phyloP scores from a whole-genome alignment of 257 asterid species.

The Perilla frutescens region DNA sequence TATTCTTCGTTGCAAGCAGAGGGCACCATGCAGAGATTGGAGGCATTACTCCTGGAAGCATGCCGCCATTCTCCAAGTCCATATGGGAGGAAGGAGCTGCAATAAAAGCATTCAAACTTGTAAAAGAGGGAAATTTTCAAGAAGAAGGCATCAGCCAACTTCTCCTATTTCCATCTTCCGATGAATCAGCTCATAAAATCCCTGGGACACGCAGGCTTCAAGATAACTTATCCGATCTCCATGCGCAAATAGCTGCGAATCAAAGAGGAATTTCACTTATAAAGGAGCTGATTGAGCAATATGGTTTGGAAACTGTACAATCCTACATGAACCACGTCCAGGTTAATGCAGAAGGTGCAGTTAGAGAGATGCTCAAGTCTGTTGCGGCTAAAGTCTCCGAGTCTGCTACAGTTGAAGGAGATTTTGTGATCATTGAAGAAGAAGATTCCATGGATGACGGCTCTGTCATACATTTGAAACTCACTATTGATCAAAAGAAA shows the following conservation, averaged over 20 bases:
- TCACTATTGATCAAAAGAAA: slow-evolving; percentile 58
- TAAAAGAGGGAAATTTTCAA: slow-evolving; percentile 78
- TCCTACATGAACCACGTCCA: slow-evolving; percentile 93
- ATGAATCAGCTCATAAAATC: slow-evolving; percentile 53
- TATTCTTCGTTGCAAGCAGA: slow-evolving; percentile 93
- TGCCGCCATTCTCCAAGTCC: slow-evolving; percentile 97
- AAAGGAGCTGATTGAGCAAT: slow-evolving; percentile 92
- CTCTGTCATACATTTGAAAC: slow-evolving; percentile 79
- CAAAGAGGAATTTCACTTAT: slow-evolving; percentile 93
- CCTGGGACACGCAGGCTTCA: slow-evolving; percentile 95
- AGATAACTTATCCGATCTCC: slow-evolving; percentile 94
- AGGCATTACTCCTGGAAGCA: slow-evolving; percentile 98
- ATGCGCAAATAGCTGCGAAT: slow-evolving; percentile 96
- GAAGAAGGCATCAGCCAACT: slow-evolving; percentile 87
- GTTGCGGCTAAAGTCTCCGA: slow-evolving; percentile 59
- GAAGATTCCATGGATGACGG: slow-evolving; percentile 98
- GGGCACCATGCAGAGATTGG: slow-evolving; percentile 99
- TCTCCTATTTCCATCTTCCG: slow-evolving; percentile 66
- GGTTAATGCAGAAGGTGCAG: slow-evolving; percentile 92
- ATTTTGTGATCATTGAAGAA: slow-evolving; percentile 69
- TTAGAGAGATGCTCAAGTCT: slow-evolving; percentile 91
- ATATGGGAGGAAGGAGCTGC: slow-evolving; percentile 99
- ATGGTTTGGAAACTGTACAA: slow-evolving; percentile 83
- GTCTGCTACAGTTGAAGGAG: slow-evolving; percentile 43
- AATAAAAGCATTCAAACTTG: slow-evolving; percentile 95